A percentile compares a stretch with the other conserved stretches of the same genome.
These are phyloP conservation scores for Sindora glabra DNA, from an alignment of 306 rosid genomes.

Conservation along the genomic window DNA sequence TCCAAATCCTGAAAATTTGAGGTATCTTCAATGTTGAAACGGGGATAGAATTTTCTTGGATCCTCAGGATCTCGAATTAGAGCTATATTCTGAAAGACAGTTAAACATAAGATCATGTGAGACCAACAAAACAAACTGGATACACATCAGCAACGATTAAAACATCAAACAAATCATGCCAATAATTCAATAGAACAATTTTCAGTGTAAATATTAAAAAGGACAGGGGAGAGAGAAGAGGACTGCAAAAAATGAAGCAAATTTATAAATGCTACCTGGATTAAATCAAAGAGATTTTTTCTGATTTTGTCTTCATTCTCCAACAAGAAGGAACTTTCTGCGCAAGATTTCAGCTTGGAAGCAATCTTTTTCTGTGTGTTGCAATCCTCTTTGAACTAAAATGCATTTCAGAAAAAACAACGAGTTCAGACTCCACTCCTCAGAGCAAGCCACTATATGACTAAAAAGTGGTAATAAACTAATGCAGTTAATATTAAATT, in stretches of 20 bases:
- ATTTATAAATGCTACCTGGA: constrained; percentile 43
- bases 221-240: background rate
- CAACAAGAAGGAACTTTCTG: constrained; percentile 43
- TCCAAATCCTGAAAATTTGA: constrained; percentile 80
- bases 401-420: constrained; percentile 4
- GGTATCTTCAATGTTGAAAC: constrained; percentile 91
- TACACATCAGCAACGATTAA: constrained; percentile 5
- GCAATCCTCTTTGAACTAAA: constrained; percentile 86
- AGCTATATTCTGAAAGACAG: constrained; percentile 72
- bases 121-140: constrained; percentile 7
- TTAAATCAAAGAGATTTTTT: constrained; percentile 68
- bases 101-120: constrained; percentile 11
- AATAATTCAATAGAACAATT: background rate
- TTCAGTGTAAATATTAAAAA: constrained; percentile 3
- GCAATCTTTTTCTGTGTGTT: constrained; percentile 79
- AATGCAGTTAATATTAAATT: constrained; percentile 1
- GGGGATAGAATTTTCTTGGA: constrained; percentile 78
- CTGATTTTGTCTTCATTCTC: constrained; percentile 52
- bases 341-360: constrained; percentile 62
- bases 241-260: background rate
- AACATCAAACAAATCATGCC: background rate
- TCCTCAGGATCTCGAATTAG: constrained; percentile 79
- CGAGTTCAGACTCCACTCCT: no score
- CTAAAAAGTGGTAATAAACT: background rate
- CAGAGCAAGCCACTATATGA: background rate